phyloP scores from a whole-genome alignment of 2,329 filamentous ascomycete species.

The Epichloe sylvatica region DNA sequence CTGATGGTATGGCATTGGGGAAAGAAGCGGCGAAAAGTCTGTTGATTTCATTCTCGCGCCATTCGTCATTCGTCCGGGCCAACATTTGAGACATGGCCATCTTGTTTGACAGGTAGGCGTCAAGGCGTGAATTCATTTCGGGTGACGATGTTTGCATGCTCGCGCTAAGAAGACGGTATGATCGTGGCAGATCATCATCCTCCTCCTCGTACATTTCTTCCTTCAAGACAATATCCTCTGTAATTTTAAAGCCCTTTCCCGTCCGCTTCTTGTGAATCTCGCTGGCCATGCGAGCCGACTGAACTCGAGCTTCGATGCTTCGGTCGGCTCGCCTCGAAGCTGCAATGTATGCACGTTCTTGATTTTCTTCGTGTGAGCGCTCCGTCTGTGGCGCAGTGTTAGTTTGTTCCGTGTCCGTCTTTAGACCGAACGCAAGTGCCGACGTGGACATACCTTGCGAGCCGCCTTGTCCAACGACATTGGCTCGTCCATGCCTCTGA shows the following conservation, averaged over 20 bases:
- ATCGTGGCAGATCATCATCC: slow-evolving; percentile 62
- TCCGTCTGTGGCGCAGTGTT: slow-evolving; percentile 39
- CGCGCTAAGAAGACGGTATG: slow-evolving; percentile 49
- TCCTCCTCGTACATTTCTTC: slow-evolving; percentile 97
- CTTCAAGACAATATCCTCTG: slow-evolving; percentile 71
- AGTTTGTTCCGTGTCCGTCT: not conserved
- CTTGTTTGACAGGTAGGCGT: slow-evolving; percentile 30
- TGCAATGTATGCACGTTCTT: slow-evolving; percentile 82
- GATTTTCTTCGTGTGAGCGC: slow-evolving; percentile 66
- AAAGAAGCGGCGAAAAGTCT: slow-evolving; percentile 33
- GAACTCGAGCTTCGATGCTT: slow-evolving; percentile 72
- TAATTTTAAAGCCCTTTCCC: slow-evolving; percentile 67
- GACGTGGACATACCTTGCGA: not conserved
- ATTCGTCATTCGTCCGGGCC: slow-evolving; percentile 21
- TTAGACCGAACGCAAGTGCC: not conserved
- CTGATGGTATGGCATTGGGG: slow-evolving; percentile 21
- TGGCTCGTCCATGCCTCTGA: not conserved
- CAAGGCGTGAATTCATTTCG: slow-evolving; percentile 48
- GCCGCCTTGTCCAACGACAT: not conserved
- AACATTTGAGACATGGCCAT: slow-evolving; percentile 30
- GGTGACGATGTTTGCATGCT: slow-evolving; percentile 46
- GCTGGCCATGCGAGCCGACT: slow-evolving; percentile 79
- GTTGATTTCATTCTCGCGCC: slow-evolving; percentile 33
- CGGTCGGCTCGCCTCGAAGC: slow-evolving; percentile 78
- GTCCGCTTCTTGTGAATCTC: slow-evolving; percentile 81